Evolutionary conservation across 1,284 basidiomycete species (phyloP).

Genomic region (Fomitopsis schrenkii): DNA sequence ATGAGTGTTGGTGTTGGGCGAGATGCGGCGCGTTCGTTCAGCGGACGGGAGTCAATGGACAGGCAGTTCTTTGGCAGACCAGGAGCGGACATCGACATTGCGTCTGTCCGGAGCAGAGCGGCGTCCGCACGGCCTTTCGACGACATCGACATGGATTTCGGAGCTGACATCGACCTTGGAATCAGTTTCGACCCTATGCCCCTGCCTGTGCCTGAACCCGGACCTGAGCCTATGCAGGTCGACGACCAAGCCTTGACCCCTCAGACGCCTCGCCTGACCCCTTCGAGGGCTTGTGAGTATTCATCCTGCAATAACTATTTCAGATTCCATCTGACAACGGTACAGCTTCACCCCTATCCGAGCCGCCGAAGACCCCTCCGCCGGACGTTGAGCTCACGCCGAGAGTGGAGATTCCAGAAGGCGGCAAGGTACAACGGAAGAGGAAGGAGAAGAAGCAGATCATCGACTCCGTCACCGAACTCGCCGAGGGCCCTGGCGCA

Average conservation of each 20-base stretch:
- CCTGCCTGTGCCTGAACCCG: background rate
- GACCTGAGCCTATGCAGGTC: background rate
- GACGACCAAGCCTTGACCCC: constrained; percentile 32
- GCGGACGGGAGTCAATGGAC: constrained; percentile 51
- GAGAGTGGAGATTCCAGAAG: constrained; percentile 36
- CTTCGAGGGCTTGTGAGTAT: constrained; percentile 67
- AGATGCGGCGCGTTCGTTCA: constrained; percentile 52
- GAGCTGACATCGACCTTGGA: constrained; percentile 65
- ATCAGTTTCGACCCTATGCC: constrained; percentile 54
- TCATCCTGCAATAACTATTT: background rate
- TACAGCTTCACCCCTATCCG: constrained; percentile 69
- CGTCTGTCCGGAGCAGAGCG: constrained; percentile 59
- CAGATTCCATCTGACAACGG: constrained; percentile 7
- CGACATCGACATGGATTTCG: constrained; percentile 50
- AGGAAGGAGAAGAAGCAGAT: constrained; percentile 76
- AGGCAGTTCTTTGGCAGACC: constrained; percentile 51
- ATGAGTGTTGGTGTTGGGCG: constrained; percentile 72
- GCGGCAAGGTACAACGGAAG: constrained; percentile 23
- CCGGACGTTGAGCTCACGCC: constrained; percentile 47
- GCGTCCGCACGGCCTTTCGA: constrained; percentile 62
- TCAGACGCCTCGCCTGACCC: constrained; percentile 50
- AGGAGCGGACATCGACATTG: constrained; percentile 51
- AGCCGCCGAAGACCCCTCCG: constrained; percentile 67
- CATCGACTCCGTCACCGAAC: constrained; percentile 80
- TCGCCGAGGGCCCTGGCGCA: constrained; percentile 65